phyloP scores from a whole-genome alignment of 352 stramenopile genomes.

The Globisporangium sylvaticum region DNA sequence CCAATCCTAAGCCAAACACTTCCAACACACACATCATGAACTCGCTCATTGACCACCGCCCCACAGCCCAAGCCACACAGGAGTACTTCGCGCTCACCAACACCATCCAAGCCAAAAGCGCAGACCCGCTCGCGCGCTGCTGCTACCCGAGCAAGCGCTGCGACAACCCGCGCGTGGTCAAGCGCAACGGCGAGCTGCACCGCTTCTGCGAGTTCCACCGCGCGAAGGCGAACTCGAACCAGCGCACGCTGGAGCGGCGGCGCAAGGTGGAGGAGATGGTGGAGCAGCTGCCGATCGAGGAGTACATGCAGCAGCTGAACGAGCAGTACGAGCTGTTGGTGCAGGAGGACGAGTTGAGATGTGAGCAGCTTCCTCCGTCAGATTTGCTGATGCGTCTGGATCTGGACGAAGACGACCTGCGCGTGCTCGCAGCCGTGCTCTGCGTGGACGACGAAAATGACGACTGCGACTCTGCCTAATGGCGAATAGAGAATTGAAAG shows the following conservation, averaged over 20 bases:
- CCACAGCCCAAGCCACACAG: too few relatives aligned
- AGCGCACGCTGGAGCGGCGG: conserved; percentile 46
- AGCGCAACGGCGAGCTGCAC: conserved; percentile 43
- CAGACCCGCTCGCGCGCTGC: conserved; percentile 9
- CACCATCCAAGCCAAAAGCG: neutral
- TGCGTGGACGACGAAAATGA: neutral
- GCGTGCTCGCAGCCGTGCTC: neutral
- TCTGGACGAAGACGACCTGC: neutral
- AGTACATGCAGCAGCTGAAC: neutral
- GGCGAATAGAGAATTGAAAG: neutral
- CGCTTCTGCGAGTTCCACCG: conserved; percentile 56
- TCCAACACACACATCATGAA: too few relatives aligned
- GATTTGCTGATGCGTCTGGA: neutral
- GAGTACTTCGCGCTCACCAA: too few relatives aligned
- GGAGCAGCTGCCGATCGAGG: neutral
- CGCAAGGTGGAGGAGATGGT: conserved; percentile 8
- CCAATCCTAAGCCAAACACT: too few relatives aligned
- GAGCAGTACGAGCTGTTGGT: neutral
- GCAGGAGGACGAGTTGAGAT: neutral
- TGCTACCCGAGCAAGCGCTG: conserved; percentile 39
- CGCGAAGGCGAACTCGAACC: conserved; percentile 59
- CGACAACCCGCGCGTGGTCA: conserved; percentile 28
- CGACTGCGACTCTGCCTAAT: neutral
- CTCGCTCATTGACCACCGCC: too few relatives aligned
- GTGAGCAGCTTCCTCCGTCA: neutral